Evolutionary conservation across 2,329 filamentous ascomycete genomes (phyloP).

Genomic region (Pseudophaeomoniella oleicola): DNA sequence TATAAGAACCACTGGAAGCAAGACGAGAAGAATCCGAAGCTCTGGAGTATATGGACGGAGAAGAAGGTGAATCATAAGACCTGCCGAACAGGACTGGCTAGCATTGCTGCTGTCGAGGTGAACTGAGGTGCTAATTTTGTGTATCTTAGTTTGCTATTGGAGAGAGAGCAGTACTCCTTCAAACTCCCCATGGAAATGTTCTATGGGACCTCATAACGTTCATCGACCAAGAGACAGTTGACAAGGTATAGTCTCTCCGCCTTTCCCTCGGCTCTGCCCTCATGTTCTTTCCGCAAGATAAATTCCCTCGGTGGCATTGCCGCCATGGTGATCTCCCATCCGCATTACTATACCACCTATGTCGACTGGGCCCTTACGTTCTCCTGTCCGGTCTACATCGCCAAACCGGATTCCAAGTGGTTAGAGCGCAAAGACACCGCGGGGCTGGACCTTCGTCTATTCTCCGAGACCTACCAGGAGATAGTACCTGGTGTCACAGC

Average conservation of each 20-base stretch:
- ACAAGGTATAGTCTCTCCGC: slow-evolving; percentile 9
- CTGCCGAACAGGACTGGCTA: neutral
- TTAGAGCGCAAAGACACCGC: slow-evolving; percentile 31
- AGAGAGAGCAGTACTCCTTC: slow-evolving; percentile 56
- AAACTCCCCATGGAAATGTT: slow-evolving; percentile 52
- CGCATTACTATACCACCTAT: slow-evolving; percentile 70
- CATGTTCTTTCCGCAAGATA: slow-evolving; percentile 25
- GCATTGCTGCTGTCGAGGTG: neutral
- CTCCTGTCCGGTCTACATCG: slow-evolving; percentile 53
- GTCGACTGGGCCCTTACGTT: slow-evolving; percentile 59
- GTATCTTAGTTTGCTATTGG: slow-evolving; percentile 59
- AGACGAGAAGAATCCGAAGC: slow-evolving; percentile 6
- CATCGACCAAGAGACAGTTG: slow-evolving; percentile 50
- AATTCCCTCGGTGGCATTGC: slow-evolving; percentile 47
- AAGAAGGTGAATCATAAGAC: slow-evolving; percentile 7
- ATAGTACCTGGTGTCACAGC: slow-evolving; percentile 37
- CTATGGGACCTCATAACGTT: slow-evolving; percentile 68
- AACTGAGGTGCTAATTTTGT: neutral
- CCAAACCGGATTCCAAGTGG: slow-evolving; percentile 53
- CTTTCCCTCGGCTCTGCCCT: neutral
- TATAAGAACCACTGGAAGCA: slow-evolving; percentile 3
- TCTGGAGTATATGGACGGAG: slow-evolving; percentile 10
- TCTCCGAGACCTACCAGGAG: slow-evolving; percentile 8
- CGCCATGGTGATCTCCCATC: slow-evolving; percentile 65
- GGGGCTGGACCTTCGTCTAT: slow-evolving; percentile 20